These are phyloP conservation scores for Nicotiana otophora DNA, from an alignment of 257 asterid species.

Conservation along the genomic window DNA sequence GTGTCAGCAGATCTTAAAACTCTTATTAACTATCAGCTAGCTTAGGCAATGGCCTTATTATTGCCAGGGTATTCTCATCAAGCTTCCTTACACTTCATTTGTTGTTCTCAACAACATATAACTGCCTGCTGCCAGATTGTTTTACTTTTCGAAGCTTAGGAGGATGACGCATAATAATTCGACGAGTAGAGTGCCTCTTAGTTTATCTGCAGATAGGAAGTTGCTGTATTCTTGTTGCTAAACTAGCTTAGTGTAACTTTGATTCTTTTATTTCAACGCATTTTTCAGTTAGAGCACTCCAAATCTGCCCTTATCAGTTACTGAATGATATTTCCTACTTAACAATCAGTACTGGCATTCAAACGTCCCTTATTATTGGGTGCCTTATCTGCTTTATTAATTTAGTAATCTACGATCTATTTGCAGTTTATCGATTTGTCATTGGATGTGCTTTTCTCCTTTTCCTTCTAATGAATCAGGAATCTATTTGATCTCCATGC, in stretches of 20 bases:
- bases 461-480: background rate
- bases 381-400: background rate
- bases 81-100: background rate
- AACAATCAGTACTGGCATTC: background rate
- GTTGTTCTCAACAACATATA: background rate
- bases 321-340: background rate
- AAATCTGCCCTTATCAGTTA: background rate
- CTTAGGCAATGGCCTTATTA: background rate
- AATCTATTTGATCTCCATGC: constrained; percentile 23
- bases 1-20: background rate
- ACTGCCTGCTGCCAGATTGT: constrained; percentile 4
- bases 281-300: constrained; percentile 5
- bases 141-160: constrained; percentile 2
- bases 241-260: background rate
- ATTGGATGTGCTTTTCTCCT: background rate
- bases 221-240: background rate
- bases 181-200: background rate
- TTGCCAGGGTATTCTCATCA: background rate
- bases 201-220: background rate
- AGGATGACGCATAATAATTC: background rate
- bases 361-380: background rate
- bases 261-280: background rate
- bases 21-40: background rate
- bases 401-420: background rate
- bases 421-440: background rate